These are phyloP conservation scores for Diutina sp. DNA, from an alignment of 1,139 yeast species.

Conservation along the genomic window DNA sequence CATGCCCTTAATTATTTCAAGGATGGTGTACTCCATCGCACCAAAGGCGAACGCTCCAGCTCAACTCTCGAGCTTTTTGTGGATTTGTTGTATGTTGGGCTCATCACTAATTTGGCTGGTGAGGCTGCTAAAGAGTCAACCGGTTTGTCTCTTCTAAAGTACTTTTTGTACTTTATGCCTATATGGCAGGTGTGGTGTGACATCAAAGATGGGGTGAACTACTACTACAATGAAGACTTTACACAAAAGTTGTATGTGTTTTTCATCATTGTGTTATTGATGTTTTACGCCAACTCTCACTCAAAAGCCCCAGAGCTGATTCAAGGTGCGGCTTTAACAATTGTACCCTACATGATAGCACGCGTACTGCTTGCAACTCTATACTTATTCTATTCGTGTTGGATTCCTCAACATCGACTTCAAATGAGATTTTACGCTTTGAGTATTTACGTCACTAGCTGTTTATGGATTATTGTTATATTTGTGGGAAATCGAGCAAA, in stretches of 20 bases:
- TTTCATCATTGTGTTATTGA: conserved; percentile 40
- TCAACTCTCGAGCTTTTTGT: conserved; percentile 45
- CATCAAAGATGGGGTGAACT: conserved; percentile 51
- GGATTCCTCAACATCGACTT: conserved; percentile 37
- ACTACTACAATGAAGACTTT: conserved; percentile 50
- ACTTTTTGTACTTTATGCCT: conserved; percentile 40
- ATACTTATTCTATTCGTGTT: conserved; percentile 33
- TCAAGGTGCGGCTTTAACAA: conserved; percentile 26
- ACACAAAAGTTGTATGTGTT: conserved; percentile 39
- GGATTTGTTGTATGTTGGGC: conserved; percentile 54
- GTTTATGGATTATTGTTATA: conserved; percentile 35
- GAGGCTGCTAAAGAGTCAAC: conserved; percentile 38
- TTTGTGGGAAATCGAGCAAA: conserved; percentile 33
- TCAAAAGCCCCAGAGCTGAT: conserved; percentile 19
- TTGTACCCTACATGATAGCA: conserved; percentile 36
- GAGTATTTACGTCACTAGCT: conserved; percentile 18
- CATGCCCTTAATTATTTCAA: conserved; percentile 52
- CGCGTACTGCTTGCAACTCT: conserved; percentile 25
- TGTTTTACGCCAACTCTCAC: conserved; percentile 42
- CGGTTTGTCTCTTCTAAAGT: conserved; percentile 34
- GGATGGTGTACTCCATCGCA: conserved; percentile 43
- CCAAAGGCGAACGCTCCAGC: conserved; percentile 41
- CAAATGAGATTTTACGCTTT: conserved; percentile 35
- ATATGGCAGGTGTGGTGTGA: conserved; percentile 57
- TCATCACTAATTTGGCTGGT: conserved; percentile 48